phyloP scores from a whole-genome alignment of 1,284 basidiomycete genomes.

The Megacollybia platyphylla region DNA sequence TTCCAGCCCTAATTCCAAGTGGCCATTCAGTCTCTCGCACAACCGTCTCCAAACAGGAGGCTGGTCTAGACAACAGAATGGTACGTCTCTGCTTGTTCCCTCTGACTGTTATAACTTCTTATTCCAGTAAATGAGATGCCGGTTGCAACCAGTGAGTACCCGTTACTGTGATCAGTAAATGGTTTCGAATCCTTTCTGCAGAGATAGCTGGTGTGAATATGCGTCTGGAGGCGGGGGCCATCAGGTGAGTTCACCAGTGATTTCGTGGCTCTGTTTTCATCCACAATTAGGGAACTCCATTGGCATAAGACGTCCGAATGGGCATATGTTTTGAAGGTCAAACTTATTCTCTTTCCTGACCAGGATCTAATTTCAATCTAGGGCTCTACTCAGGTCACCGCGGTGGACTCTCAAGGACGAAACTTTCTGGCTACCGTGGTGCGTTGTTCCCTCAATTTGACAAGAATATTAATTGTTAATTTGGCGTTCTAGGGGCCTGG shows the following conservation, averaged over 20 bases:
- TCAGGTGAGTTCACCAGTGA: conserved; percentile 69
- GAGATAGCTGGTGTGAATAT: conserved; percentile 60
- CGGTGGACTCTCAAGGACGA: conserved; percentile 46
- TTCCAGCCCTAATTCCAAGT: conserved; percentile 47
- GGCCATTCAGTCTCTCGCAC: conserved; percentile 59
- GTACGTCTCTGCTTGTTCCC: conserved; percentile 16
- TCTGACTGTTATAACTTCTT: background rate
- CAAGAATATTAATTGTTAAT: background rate
- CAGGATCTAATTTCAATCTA: conserved; percentile 11
- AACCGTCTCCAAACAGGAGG: conserved; percentile 61
- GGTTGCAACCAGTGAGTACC: conserved; percentile 35
- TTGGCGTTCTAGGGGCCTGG: conserved; percentile 18
- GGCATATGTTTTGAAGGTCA: conserved; percentile 52
- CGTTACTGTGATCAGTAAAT: background rate
- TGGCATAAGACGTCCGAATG: conserved; percentile 61
- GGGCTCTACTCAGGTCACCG: conserved; percentile 51
- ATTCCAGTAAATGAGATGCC: conserved; percentile 18
- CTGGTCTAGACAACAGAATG: conserved; percentile 62
- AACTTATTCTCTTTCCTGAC: conserved; percentile 1
- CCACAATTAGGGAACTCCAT: conserved; percentile 42
- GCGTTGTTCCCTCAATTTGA: conserved; percentile 10
- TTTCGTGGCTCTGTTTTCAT: conserved; percentile 11
- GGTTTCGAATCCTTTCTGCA: conserved; percentile 8
- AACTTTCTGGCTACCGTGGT: conserved; percentile 52
- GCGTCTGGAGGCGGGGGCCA: conserved; percentile 51